Evolutionary conservation across 768 basidiomycete genomes (phyloP), one percentile per base, ranked within the genome.

Genomic region (Amanita inopinata): DNA sequence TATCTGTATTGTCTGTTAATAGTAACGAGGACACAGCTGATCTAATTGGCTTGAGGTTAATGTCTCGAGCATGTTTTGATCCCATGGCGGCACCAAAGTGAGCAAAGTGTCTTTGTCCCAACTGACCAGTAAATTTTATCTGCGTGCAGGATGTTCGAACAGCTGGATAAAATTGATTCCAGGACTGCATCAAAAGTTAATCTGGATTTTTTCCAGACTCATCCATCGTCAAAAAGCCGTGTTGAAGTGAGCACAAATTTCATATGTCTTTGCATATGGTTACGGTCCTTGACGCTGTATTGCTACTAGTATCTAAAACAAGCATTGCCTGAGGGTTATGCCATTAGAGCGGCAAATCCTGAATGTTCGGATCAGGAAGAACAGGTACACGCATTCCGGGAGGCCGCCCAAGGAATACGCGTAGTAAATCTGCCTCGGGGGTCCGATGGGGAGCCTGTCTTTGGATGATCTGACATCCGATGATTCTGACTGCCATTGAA

Each of bases 11-110:
- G 40, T 18, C 18, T 11, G 24, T 4, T 31, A 12, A 24, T 15
- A 25, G 1, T 9, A 3, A 22, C 19, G 6, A 10, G 38, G 24
- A 17, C 33, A 30, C 49, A 89, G 93, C 93, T 27, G 93, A 97
- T 56, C 70, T 76, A 20, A 83, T 98, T 38, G 93, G 94, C 5
- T 59, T 97, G 34, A 70, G 71, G 4, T 67, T 97, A 19, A 83
- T 83, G 64, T 71, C 88, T 38, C 73, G 70, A 50, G 93, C 91
- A 0, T 98, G 93, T 61, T 97, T 78, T 56, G 74, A 97, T 54
- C 92, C 93, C 0, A 63, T 59, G 12, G 84, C 80, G 15, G 74
- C 87, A 2, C 77, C 84, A 9, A 69, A 71, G 89, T 91, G 52
- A 51, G 74, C 58, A 6, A 14, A 14, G 5, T 32, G 39, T 19